A percentile compares a stretch with the other conserved stretches of the same genome.
Conservation (phyloP, 2,329 filamentous ascomycete genomes). For the Simplicillium sp. region DNA sequence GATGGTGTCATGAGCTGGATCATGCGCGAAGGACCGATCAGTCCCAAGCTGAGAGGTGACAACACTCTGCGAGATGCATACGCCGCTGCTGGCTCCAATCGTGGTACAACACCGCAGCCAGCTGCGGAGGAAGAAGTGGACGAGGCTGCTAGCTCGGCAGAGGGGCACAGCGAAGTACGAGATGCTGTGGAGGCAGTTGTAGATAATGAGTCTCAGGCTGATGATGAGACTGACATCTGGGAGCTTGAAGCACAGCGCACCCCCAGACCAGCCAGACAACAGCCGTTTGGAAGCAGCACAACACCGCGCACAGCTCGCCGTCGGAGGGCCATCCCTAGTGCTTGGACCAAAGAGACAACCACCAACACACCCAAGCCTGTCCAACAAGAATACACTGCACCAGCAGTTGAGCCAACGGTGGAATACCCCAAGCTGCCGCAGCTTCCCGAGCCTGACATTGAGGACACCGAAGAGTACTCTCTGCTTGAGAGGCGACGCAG, state of each 20-base stretch:
- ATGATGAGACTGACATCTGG: conserved; percentile 46
- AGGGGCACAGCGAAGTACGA: too few relatives aligned
- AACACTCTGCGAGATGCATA: conserved; percentile 20
- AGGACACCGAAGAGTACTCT: conserved; percentile 31
- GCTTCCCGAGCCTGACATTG: conserved; percentile 4
- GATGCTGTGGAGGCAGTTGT: background rate
- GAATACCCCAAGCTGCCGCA: too few relatives aligned
- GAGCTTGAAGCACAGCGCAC: conserved; percentile 45
- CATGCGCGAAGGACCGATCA: conserved; percentile 25
- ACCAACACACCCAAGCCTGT: conserved; percentile 15
- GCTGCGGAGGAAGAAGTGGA: background rate
- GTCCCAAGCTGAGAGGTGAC: conserved; percentile 23
- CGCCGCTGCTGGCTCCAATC: too few relatives aligned
- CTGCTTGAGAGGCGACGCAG: conserved; percentile 23
- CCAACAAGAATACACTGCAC: background rate
- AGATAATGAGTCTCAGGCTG: conserved; percentile 6
- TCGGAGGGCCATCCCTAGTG: conserved; percentile 22
- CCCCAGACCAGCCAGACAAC: conserved; percentile 20
- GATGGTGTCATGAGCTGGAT: conserved; percentile 36
- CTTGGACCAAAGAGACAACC: conserved; percentile 23
- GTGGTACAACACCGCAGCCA: conserved; percentile 4
- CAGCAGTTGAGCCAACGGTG: background rate
- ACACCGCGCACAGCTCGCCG: conserved; percentile 11
- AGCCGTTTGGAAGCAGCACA: conserved; percentile 18
- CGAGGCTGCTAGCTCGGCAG: too few relatives aligned